Evolutionary conservation across 306 rosid species (phyloP), one percentile per base, ranked within the genome.

Genomic region (Carpinus viminea): DNA sequence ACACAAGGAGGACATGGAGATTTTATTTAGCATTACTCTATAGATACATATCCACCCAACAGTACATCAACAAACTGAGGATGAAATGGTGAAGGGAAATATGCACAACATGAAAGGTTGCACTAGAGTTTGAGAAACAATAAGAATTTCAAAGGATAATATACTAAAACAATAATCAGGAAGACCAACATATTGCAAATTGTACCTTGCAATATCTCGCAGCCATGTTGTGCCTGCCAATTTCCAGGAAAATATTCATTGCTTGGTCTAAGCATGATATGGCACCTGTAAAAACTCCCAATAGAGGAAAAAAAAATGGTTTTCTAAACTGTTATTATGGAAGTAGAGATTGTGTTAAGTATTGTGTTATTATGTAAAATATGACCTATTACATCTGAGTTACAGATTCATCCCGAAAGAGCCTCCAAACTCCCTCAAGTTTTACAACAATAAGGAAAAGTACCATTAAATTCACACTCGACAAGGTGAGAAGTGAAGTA

Each of bases 131-230:
- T 34, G 50, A 65, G 53, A 60, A 59, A 8, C 46, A 74, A 56
- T 57, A 56, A 55, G 8, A 17, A 71, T 59, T 56, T 13, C 43
- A 31, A 6, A 7, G 45, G 69, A 62, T 17, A 62, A 15, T 12
- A 62, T 28, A 31, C 36, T 70, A 51, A 54, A 20, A 73, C 64
- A 69, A 47, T 26, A 53, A 64, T 79, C 60, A 74, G 31, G 70
- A 24, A 69, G 17, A 61, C 3, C 0, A 12, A 8, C 48, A 46
- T 24, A 70, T 12, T 8, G 13, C 10, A 8, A 8, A 48, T 31
- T 46, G 62, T 80, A 85, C 89, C 89, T 87, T 87, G 79, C 82
- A 87, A 76, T 83, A 75, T 86, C 74, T 87, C 0, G 87, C 91
- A 61, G 89, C 91, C 79, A 85, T 85, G 73, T 62, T 75, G 64